phyloP scores from a whole-genome alignment of 2,329 filamentous ascomycete genomes.

The Beauveria rudraprayagi region DNA sequence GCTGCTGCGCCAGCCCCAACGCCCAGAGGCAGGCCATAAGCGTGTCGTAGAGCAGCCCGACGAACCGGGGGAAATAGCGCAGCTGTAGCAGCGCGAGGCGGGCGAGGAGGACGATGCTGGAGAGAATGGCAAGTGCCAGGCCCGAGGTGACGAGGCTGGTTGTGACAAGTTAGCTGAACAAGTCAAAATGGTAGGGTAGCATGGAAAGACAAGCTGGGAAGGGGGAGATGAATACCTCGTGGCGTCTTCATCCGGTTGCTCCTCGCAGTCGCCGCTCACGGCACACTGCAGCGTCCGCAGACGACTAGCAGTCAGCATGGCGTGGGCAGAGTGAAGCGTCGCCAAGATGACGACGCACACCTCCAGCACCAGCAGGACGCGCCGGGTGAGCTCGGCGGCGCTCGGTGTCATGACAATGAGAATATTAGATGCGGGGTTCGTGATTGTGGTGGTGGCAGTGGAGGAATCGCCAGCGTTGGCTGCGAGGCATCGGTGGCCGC shows the following conservation, averaged over 20 bases:
- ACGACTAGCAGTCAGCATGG: not conserved
- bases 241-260: not conserved
- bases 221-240: not conserved
- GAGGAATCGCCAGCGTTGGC: not conserved
- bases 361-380: not conserved
- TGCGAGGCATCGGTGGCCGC: not conserved
- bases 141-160: constrained; percentile 22
- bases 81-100: constrained; percentile 18
- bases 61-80: constrained; percentile 16
- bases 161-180: too few species aligned
- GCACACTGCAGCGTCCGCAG: constrained; percentile 1
- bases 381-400: not conserved
- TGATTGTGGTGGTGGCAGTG: not conserved
- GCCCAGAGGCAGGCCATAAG: constrained; percentile 22
- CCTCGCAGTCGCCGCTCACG: not conserved
- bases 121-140: constrained; percentile 23
- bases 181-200: too few species aligned
- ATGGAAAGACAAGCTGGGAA: too few species aligned
- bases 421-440: not conserved
- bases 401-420: not conserved
- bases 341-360: not conserved
- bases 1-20: constrained; percentile 14
- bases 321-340: not conserved
- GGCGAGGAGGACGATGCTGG: constrained; percentile 20
- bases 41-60: constrained; percentile 22